Percentiles rank a stretch among this genome's conserved stretches.
phyloP scores from a whole-genome alignment of 208 protist genomes.

The Sergeia podlipaevii region DNA sequence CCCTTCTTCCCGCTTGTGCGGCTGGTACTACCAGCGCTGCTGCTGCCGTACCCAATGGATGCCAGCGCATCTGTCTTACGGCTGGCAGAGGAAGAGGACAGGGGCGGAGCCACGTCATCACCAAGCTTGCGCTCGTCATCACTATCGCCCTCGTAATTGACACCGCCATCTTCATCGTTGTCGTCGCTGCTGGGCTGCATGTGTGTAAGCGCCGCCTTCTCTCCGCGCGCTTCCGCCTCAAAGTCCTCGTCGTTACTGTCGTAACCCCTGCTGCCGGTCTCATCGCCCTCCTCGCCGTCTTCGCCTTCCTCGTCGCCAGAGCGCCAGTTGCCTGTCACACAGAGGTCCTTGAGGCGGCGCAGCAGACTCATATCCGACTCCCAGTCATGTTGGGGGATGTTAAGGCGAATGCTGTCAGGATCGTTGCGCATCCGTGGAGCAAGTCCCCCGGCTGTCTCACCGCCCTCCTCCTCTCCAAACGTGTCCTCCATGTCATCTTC shows the following conservation, averaged over 20 bases:
- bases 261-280: slow-evolving; percentile 69
- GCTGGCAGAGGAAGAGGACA: not conserved
- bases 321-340: slow-evolving; percentile 95
- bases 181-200: slow-evolving; percentile 5
- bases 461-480: slow-evolving; percentile 25
- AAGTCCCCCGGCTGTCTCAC: slow-evolving; percentile 15
- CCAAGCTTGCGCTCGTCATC: slow-evolving; percentile 20
- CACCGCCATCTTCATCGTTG: slow-evolving; percentile 22
- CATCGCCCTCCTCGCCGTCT: slow-evolving; percentile 28
- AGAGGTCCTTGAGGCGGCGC: slow-evolving; percentile 88
- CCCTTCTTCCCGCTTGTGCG: slow-evolving; percentile 1
- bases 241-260: slow-evolving; percentile 87
- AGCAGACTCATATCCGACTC: slow-evolving; percentile 27
- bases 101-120: not conserved
- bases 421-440: slow-evolving; percentile 63
- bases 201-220: slow-evolving; percentile 26
- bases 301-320: slow-evolving; percentile 24
- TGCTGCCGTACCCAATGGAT: slow-evolving; percentile 14
- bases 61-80: slow-evolving; percentile 20
- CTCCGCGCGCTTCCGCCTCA: slow-evolving; percentile 59
- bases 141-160: slow-evolving; percentile 46
- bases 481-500: slow-evolving; percentile 18
- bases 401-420: slow-evolving; percentile 53
- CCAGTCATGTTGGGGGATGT: slow-evolving; percentile 52
- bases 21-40: not conserved